Evolutionary conservation across 345 rosid species (phyloP), one percentile per base, ranked within the genome.

Genomic region (Balakata baccata): DNA sequence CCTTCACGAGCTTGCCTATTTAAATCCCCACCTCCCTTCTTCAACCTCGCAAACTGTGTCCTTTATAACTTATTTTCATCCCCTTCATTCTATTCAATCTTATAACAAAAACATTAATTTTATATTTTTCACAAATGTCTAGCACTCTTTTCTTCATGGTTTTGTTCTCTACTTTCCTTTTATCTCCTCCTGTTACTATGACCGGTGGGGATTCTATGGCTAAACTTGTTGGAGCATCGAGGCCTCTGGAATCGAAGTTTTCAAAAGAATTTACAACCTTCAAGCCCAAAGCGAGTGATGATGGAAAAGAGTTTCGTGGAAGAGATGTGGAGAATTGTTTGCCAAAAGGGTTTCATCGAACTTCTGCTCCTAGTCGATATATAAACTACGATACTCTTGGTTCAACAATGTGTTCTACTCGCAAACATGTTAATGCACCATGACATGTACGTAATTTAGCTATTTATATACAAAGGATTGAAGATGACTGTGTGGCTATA

Each of bases 351-450:
- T 79, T 78, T 58, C 89, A 80, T n/a, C 79, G 16, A 29, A 74
- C 59, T 45, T 89, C 93, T 0, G 93, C 88, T 0, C 93, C 93
- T 0, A 89, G 93, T 63, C 82, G 86, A 13, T 89, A 87, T 56
- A 83, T 80, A 72, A 89, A 89, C 13, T 64, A 77, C 29, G 68
- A 79, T 6, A 80, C 88, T 25, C 78, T 64, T 12, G 83, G 85
- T 25, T 86, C 90, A 1, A 71, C 82, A 52, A 4, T 72, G 18
- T 84, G 88, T 43, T 74, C 78, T 9, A 56, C 86, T 1, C 13
- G 20, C 64, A 75, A 68, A 66, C 75, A 34, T 34, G 61, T 39
- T 17, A 20, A 53, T 47, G 61, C 68, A 22, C 84, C 84, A 3
- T 82, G 79, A 82, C 11, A 54, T 7, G 8, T 29, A 29, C 2